Evolutionary conservation across 148 eudicot species (phyloP).

Genomic region (Gaultheria prostrata): DNA sequence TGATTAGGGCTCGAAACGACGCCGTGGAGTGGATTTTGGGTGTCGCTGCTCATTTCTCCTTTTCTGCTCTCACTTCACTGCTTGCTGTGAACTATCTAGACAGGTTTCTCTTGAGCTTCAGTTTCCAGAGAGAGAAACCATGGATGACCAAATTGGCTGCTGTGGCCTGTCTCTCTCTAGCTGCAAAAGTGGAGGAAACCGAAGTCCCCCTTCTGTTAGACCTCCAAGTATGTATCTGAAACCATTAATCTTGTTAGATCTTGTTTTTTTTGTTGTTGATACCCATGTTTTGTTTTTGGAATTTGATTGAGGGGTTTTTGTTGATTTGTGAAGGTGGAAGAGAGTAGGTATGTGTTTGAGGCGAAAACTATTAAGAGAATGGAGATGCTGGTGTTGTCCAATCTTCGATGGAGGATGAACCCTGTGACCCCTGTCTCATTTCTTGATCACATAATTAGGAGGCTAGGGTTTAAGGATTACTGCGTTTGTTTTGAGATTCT

Average conservation of each 20-base stretch:
- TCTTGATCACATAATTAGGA: constrained; percentile 56
- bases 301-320: background rate
- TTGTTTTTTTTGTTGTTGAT: background rate
- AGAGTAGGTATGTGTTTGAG: constrained; percentile 50
- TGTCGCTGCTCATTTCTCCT: constrained; percentile 33
- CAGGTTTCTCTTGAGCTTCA: constrained; percentile 41
- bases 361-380: constrained; percentile 64
- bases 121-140: constrained; percentile 38
- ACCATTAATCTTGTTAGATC: background rate
- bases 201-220: constrained; percentile 55
- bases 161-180: constrained; percentile 60
- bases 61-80: constrained; percentile 34
- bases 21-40: constrained; percentile 37
- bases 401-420: constrained; percentile 69
- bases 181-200: constrained; percentile 70
- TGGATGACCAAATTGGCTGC: constrained; percentile 59
- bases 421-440: constrained; percentile 74
- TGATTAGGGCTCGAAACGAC: constrained; percentile 14
- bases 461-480: constrained; percentile 43
- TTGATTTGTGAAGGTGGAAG: constrained; percentile 49
- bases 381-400: constrained; percentile 67
- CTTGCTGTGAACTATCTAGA: constrained; percentile 54
- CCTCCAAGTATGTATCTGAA: constrained; percentile 54
- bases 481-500: constrained; percentile 41
- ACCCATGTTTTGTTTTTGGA: background rate